Evolutionary conservation across 2,329 filamentous ascomycete genomes (phyloP).

Genomic region (Aureobasidium sp.): DNA sequence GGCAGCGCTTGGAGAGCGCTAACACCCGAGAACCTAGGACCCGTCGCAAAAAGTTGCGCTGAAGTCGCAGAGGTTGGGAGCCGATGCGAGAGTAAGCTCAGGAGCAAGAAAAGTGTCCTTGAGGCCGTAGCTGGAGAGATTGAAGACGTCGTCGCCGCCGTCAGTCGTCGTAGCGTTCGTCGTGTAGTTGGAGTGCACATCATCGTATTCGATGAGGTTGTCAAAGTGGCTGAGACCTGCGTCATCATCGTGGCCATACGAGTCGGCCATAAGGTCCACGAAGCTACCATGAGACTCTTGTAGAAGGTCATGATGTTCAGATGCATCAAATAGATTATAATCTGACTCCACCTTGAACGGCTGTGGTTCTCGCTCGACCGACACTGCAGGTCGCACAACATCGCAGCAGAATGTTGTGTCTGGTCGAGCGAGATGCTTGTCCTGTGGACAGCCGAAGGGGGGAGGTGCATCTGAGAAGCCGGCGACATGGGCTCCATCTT

Average conservation of each 20-base stretch:
- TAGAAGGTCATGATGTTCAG: conserved; percentile 28
- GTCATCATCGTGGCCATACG: conserved; percentile 23
- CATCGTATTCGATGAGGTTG: conserved; percentile 10
- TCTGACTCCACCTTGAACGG: conserved; percentile 18
- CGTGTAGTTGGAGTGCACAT: conserved; percentile 11
- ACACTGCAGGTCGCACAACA: conserved; percentile 99
- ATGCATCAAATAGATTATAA: conserved; percentile 27
- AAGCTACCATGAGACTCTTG: conserved; percentile 26
- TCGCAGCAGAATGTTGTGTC: conserved; percentile 99
- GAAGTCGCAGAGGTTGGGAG: conserved; percentile 19
- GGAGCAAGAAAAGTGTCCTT: conserved; percentile 15
- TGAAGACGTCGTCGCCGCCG: conserved; percentile 9
- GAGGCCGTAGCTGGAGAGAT: conserved; percentile 10
- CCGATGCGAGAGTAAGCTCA: conserved; percentile 16
- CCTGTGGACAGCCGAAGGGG: conserved; percentile 9
- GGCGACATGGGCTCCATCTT: conserved; percentile 20
- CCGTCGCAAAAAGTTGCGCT: conserved; percentile 20
- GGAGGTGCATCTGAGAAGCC: conserved; percentile 10
- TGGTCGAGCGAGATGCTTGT: conserved; percentile 56
- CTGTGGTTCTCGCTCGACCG: conserved; percentile 53
- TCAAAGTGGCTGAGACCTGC: conserved; percentile 16
- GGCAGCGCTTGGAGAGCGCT: conserved; percentile 20
- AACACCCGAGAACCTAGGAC: conserved; percentile 16
- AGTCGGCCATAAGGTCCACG: conserved; percentile 32
- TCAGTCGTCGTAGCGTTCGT: conserved; percentile 9